Percentiles rank a stretch among this genome's conserved stretches.
Evolutionary conservation across 78 protist species (phyloP).

Genomic region (Dictyostelium discoideum): DNA sequence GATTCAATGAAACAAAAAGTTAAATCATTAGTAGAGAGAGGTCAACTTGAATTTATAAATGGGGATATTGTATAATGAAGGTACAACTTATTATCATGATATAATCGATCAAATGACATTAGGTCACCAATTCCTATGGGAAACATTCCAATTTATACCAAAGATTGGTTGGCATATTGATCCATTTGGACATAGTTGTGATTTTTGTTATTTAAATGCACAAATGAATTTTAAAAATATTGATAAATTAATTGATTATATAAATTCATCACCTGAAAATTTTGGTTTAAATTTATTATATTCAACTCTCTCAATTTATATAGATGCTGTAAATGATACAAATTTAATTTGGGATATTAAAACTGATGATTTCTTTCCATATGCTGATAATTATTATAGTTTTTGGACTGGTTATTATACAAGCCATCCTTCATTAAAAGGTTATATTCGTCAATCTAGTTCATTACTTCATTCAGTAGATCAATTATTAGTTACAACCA

Average conservation of each 20-base stretch:
- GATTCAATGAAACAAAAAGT: constrained; percentile 34
- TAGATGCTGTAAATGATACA: background rate
- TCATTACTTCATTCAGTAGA: constrained; percentile 44
- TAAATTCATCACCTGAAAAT: constrained; percentile 20
- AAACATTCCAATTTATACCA: constrained; percentile 42
- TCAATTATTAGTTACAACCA: constrained; percentile 51
- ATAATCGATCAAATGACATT: constrained; percentile 76
- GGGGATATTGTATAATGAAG: constrained; percentile 97
- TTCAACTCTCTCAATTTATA: constrained; percentile 79
- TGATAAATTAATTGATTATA: constrained; percentile 89
- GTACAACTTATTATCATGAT: constrained; percentile 84
- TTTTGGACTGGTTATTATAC: constrained; percentile 96
- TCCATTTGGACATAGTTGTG: constrained; percentile 95
- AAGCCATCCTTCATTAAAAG: constrained; percentile 86
- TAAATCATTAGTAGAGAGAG: constrained; percentile 53
- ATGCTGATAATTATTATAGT: constrained; percentile 80
- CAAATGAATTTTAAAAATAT: constrained; percentile 76
- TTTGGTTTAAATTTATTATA: constrained; percentile 64
- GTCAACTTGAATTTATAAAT: constrained; percentile 88
- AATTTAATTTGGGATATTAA: constrained; percentile 70
- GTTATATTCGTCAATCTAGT: constrained; percentile 51
- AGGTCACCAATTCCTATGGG: constrained; percentile 70
- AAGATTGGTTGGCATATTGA: constrained; percentile 82
- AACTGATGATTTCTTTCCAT: constrained; percentile 93
- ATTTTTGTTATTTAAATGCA: constrained; percentile 87